A percentile compares a stretch with the other conserved stretches of the same genome.
phyloP scores from a whole-genome alignment of 768 basidiomycete genomes.

The Phanerochaete sordida region DNA sequence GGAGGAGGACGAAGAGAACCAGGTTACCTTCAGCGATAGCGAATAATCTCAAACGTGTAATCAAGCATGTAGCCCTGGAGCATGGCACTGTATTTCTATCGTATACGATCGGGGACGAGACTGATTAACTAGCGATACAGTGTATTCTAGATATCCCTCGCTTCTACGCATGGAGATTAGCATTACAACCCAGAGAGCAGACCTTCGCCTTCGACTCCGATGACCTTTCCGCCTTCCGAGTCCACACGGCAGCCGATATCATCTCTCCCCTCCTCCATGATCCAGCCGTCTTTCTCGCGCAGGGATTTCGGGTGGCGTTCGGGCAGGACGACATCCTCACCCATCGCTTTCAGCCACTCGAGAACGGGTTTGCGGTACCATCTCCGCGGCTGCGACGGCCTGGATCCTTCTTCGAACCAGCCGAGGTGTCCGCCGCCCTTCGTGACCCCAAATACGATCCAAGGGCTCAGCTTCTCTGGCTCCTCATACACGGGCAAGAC shows the following conservation, averaged over 20 bases:
- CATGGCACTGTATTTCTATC: constrained; percentile 28
- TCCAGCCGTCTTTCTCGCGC: constrained; percentile 54
- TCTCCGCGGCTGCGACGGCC: constrained; percentile 29
- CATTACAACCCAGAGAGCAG: constrained; percentile 57
- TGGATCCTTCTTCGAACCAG: constrained; percentile 60
- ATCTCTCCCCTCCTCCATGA: constrained; percentile 54
- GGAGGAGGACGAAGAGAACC: constrained; percentile 65
- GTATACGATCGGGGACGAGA: not conserved
- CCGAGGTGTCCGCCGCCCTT: constrained; percentile 74
- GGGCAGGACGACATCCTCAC: constrained; percentile 45
- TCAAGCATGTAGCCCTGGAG: not conserved
- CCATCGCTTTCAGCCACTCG: constrained; percentile 64
- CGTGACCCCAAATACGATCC: constrained; percentile 60
- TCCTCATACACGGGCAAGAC: constrained; percentile 56
- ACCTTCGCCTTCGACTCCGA: constrained; percentile 53
- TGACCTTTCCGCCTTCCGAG: constrained; percentile 48
- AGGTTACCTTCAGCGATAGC: constrained; percentile 80
- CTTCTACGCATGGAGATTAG: not conserved
- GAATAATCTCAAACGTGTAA: constrained; percentile 33
- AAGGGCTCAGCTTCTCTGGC: constrained; percentile 36
- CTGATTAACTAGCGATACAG: not conserved
- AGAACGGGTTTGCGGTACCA: constrained; percentile 73
- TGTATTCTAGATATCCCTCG: not conserved
- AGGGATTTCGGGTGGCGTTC: constrained; percentile 29
- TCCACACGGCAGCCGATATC: constrained; percentile 57